Evolutionary conservation across 2,329 filamentous ascomycete species (phyloP), one percentile per base, ranked within the genome.

Genomic region (Exophiala spinifera): DNA sequence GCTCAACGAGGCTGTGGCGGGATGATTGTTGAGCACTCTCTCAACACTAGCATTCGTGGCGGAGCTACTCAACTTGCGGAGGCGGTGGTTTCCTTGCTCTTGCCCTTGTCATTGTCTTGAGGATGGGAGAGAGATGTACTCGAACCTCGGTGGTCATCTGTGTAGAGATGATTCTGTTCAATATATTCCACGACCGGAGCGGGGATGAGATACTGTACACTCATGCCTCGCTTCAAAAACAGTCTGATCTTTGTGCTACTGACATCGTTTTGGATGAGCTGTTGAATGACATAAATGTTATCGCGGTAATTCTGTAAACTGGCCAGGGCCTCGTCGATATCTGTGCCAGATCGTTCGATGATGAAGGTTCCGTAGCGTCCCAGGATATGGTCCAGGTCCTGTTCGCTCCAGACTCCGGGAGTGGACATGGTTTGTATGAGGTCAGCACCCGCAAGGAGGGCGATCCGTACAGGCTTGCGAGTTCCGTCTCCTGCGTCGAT

Each of bases 381-480:
- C 17, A 96, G 77, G 56, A 96, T 96, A 64, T 95, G 88, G 64
- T 94, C 87, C 51, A 96, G 76, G 79, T 96, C 92, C 59, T 86
- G 81, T 44, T 84, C 79, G 47, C 86, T 88, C 92, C 92, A 97
- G 1, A 96, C 83, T 2, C 84, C 85, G 3, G 72, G 75, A 10
- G 69, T 86, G 66, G 77, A 87, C 84, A 87, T 89, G 61, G 84
- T 92, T 72, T 84, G 82, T 64, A 88, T 85, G 50, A 89, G 74
- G 68, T 89, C 87, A 6, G 84, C 86, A 4, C 92, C 91, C 3
- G 89, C 91, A 28, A 96, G 80, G 33, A 96, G 80, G 45, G 89
- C 85, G 62, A 96, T 89, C 54, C 85, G 84, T 15, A 87, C 86
- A 11, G 77, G 81, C 69, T 83, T 86, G 66, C 80, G 83, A 49